Evolutionary conservation across 495 filamentous ascomycete species (phyloP).

Genomic region (Hypoxylon crocopeplum): DNA sequence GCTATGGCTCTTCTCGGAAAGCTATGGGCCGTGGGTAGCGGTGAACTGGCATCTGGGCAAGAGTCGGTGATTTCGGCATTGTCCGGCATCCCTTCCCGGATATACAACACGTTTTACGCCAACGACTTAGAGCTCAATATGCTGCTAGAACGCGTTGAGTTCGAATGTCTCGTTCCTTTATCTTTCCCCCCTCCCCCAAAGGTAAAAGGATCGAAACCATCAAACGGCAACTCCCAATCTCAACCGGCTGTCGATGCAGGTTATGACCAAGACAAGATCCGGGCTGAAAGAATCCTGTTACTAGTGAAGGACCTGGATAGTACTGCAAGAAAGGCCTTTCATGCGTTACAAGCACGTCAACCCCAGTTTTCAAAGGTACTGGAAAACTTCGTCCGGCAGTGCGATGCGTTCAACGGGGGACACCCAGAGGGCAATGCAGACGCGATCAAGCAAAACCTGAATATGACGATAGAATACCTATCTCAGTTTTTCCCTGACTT

Average conservation of each 20-base stretch:
- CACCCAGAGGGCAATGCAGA: slow-evolving; percentile 76
- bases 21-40: slow-evolving; percentile 89
- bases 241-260: slow-evolving; percentile 52
- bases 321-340: slow-evolving; percentile 84
- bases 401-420: slow-evolving; percentile 88
- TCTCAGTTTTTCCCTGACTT: slow-evolving; percentile 78
- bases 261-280: slow-evolving; percentile 79
- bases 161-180: slow-evolving; percentile 83
- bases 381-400: slow-evolving; percentile 74
- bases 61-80: slow-evolving; percentile 75
- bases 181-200: slow-evolving; percentile 81
- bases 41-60: slow-evolving; percentile 84
- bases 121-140: slow-evolving; percentile 88
- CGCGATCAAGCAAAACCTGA: slow-evolving; percentile 70
- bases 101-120: slow-evolving; percentile 87
- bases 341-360: slow-evolving; percentile 81
- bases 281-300: slow-evolving; percentile 83
- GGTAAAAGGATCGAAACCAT: slow-evolving; percentile 62
- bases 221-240: slow-evolving; percentile 66
- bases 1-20: slow-evolving; percentile 83
- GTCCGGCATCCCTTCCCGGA: slow-evolving; percentile 80
- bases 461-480: slow-evolving; percentile 69
- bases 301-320: slow-evolving; percentile 79
- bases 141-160: slow-evolving; percentile 83
- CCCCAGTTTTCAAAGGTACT: slow-evolving; percentile 71